Evolutionary conservation across 2,329 filamentous ascomycete species (phyloP).

Genomic region (Pochonia chlamydosporia): DNA sequence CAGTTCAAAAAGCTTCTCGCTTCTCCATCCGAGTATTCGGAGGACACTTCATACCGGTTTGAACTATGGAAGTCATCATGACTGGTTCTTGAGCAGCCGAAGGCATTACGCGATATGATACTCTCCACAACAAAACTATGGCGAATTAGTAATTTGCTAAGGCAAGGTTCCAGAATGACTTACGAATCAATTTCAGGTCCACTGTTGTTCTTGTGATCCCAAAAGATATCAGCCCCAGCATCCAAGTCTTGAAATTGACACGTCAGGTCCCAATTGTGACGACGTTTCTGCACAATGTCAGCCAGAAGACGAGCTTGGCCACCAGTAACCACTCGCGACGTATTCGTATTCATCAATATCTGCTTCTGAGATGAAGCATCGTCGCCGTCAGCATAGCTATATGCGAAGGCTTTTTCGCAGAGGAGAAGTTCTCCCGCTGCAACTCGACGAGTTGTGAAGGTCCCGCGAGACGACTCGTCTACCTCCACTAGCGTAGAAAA

Average conservation of each 20-base stretch:
- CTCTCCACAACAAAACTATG: constrained; percentile 39
- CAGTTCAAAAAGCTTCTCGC: background rate
- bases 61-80: too few species aligned
- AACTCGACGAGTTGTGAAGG: constrained; percentile 44
- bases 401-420: constrained; percentile 50
- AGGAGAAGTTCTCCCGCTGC: constrained; percentile 45
- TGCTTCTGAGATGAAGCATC: background rate
- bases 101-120: constrained; percentile 37
- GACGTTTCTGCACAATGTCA: constrained; percentile 38
- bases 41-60: too few species aligned
- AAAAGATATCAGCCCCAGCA: too few species aligned
- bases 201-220: constrained; percentile 26
- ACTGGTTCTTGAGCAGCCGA: constrained; percentile 26
- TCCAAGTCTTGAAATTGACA: constrained; percentile 30
- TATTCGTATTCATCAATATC: constrained; percentile 26
- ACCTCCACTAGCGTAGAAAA: constrained; percentile 37
- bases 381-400: constrained; percentile 26
- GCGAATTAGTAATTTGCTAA: background rate
- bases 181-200: constrained; percentile 23
- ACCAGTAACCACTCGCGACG: constrained; percentile 21
- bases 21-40: background rate
- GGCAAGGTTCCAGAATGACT: too few species aligned
- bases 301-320: constrained; percentile 34
- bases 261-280: constrained; percentile 29
- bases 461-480: constrained; percentile 33